phyloP scores from a whole-genome alignment of 2,329 filamentous ascomycete species.

The Bertia moriformis region DNA sequence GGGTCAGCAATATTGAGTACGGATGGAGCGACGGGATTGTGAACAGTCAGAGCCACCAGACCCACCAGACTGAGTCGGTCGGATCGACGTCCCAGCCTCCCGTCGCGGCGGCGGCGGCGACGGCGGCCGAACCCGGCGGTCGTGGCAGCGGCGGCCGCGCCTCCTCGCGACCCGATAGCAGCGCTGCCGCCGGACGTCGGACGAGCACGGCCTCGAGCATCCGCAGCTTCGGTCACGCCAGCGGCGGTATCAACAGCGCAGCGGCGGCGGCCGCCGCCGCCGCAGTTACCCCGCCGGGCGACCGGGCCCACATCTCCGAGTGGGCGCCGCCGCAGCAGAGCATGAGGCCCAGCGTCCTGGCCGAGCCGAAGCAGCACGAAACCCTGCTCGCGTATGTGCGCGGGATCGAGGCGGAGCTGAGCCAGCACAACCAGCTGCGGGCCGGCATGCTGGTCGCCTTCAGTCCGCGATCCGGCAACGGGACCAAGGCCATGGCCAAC shows the following conservation, averaged over 20 bases:
- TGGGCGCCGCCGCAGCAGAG: slow-evolving; percentile 84
- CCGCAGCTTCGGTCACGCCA: not conserved
- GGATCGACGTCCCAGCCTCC: slow-evolving; percentile 12
- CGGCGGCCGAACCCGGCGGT: slow-evolving; percentile 8
- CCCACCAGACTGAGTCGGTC: slow-evolving; percentile 28
- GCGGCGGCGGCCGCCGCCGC: slow-evolving; percentile 15
- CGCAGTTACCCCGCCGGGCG: slow-evolving; percentile 56
- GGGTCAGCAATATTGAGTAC: slow-evolving; percentile 93
- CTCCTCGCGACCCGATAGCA: slow-evolving; percentile 4
- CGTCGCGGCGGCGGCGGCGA: no score
- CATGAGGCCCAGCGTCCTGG: slow-evolving; percentile 67
- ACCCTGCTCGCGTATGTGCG: slow-evolving; percentile 66
- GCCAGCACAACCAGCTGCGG: slow-evolving; percentile 76
- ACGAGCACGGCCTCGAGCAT: not conserved
- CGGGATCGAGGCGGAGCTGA: slow-evolving; percentile 72
- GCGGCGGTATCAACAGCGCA: not conserved
- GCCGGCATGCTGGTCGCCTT: slow-evolving; percentile 80
- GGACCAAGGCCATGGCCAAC: slow-evolving; percentile 78
- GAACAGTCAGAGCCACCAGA: slow-evolving; percentile 36
- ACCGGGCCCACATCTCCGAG: slow-evolving; percentile 69
- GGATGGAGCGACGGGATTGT: slow-evolving; percentile 85
- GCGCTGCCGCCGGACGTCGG: not conserved
- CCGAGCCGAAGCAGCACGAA: slow-evolving; percentile 68
- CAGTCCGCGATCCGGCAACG: slow-evolving; percentile 69
- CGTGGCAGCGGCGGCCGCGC: slow-evolving; percentile 18